Evolutionary conservation across 495 filamentous ascomycete species (phyloP).

Genomic region (Penicillium riverlandense): DNA sequence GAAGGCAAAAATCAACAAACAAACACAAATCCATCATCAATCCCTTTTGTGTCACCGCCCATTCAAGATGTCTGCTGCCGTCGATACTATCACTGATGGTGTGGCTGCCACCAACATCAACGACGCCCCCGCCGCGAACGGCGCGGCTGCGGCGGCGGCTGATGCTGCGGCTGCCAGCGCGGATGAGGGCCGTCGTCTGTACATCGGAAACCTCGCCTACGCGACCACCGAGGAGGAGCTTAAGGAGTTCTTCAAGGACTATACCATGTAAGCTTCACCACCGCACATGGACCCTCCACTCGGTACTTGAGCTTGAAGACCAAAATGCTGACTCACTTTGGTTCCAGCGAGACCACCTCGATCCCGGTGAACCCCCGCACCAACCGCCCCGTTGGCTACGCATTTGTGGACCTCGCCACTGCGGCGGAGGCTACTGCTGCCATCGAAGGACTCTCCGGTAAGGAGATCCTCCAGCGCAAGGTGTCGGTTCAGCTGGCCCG

Average conservation of each 20-base stretch:
- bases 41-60: constrained; percentile 1
- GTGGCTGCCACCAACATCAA: constrained; percentile 35
- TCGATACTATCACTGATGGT: constrained; percentile 45
- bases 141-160: constrained; percentile 66
- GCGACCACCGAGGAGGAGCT: constrained; percentile 99
- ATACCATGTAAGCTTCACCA: constrained; percentile 78
- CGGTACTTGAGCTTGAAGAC: too few relatives aligned
- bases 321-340: constrained; percentile 7
- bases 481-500: constrained; percentile 97
- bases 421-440: constrained; percentile 90
- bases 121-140: constrained; percentile 66
- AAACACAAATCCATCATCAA: constrained; percentile 26
- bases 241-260: constrained; percentile 97
- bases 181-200: constrained; percentile 95
- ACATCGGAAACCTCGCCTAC: constrained; percentile 99
- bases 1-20: constrained; percentile 18
- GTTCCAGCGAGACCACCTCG: constrained; percentile 84
- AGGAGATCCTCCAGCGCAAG: constrained; percentile 95
- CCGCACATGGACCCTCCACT: too few relatives aligned
- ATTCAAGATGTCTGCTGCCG: constrained; percentile 49
- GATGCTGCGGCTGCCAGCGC: constrained; percentile 93
- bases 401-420: constrained; percentile 95
- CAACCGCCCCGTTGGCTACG: constrained; percentile 95
- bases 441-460: constrained; percentile 88
- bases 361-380: constrained; percentile 99